A percentile compares a stretch with the other conserved stretches of the same genome.
Evolutionary conservation across 768 basidiomycete species (phyloP).

Genomic region (Sarcomyxa edulis): DNA sequence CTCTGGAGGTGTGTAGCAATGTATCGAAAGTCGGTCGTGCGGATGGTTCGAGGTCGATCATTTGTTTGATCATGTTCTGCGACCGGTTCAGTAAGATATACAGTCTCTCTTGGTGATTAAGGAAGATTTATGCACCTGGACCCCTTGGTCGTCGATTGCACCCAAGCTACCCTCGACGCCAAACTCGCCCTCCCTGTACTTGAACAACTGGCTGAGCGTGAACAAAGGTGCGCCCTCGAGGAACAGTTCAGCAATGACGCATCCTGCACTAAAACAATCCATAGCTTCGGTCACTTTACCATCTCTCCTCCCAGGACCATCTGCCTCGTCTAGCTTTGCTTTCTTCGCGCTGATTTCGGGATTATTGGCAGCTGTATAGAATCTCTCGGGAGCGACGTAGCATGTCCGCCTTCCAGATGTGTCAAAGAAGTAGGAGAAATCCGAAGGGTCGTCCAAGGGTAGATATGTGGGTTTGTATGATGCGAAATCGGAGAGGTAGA

Average conservation of each 20-base stretch:
- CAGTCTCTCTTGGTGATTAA: slow-evolving; percentile 2
- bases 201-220: slow-evolving; percentile 91
- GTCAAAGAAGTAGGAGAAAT: slow-evolving; percentile 98
- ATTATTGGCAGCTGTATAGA: slow-evolving; percentile 70
- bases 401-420: slow-evolving; percentile 91
- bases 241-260: slow-evolving; percentile 94
- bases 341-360: slow-evolving; percentile 71
- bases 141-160: slow-evolving; percentile 73
- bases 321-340: slow-evolving; percentile 43
- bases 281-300: slow-evolving; percentile 89
- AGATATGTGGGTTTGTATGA: slow-evolving; percentile 93
- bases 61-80: slow-evolving; percentile 82
- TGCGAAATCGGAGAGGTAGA: slow-evolving; percentile 94
- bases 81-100: slow-evolving; percentile 8
- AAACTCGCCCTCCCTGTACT: slow-evolving; percentile 84
- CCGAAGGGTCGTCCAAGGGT: slow-evolving; percentile 93
- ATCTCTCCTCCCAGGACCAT: slow-evolving; percentile 63
- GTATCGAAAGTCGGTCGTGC: slow-evolving; percentile 79
- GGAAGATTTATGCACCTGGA: slow-evolving; percentile 55
- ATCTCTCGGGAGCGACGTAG: slow-evolving; percentile 94
- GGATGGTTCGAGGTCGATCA: slow-evolving; percentile 80
- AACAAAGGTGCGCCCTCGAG: slow-evolving; percentile 91
- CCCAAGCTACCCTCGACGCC: slow-evolving; percentile 67
- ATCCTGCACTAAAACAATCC: slow-evolving; percentile 95
- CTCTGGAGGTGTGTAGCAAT: slow-evolving; percentile 69